Conservation (phyloP, 2,329 filamentous ascomycete genomes). For the Claviceps quebecensis region DNA sequence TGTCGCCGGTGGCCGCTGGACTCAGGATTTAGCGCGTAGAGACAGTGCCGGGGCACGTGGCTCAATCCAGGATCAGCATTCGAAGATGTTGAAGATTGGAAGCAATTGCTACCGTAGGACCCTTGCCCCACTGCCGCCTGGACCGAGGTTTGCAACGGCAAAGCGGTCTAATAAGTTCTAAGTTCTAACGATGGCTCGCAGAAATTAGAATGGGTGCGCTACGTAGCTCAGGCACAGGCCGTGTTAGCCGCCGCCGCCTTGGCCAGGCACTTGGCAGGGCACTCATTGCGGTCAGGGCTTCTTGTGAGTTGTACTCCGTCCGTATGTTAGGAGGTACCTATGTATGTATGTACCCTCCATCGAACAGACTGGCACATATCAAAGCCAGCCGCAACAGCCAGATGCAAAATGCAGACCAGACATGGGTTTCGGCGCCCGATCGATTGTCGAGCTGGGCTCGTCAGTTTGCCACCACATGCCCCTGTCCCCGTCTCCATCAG, state of each 20-base stretch:
- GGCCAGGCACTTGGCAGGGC: not conserved
- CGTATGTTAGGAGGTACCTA: no score
- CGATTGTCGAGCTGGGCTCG: slow-evolving; percentile 4
- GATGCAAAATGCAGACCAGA: not conserved
- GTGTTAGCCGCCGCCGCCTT: not conserved
- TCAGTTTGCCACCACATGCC: no score
- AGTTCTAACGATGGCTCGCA: not conserved
- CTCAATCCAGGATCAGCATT: not conserved
- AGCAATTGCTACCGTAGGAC: not conserved
- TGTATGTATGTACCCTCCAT: not conserved
- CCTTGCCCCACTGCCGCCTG: not conserved
- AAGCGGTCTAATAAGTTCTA: not conserved
- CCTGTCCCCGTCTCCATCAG: not conserved
- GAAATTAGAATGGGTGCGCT: not conserved
- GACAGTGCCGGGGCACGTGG: not conserved
- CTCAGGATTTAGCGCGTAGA: not conserved
- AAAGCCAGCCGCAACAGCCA: not conserved
- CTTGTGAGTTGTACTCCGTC: no score
- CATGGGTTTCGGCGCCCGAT: slow-evolving; percentile 4
- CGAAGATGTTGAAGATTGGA: not conserved
- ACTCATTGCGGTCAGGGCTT: not conserved
- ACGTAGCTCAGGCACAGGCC: not conserved
- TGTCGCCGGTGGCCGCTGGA: not conserved
- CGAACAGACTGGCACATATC: not conserved
- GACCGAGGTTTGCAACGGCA: not conserved